A percentile compares a stretch with the other conserved stretches of the same genome.
phyloP scores from a whole-genome alignment of 805 yeast species.

The Yueomyces sinensis region DNA sequence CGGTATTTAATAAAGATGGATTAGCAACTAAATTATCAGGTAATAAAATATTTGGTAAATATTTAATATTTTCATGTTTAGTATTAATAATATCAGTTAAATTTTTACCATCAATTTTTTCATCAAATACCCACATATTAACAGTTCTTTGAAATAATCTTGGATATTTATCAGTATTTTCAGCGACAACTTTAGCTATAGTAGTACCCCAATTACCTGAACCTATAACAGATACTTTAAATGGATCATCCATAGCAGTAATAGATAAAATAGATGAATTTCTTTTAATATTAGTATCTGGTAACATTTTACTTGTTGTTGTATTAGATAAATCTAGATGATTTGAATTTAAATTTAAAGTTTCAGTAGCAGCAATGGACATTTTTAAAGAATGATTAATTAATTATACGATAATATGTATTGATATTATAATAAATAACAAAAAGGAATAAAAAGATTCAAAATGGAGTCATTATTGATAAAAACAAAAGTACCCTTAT shows the following conservation, averaged over 20 bases:
- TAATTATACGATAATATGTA: no score
- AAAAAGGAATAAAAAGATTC: no score
- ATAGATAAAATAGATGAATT: neutral
- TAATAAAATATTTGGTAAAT: slow-evolving; percentile 71
- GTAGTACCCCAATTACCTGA: slow-evolving; percentile 99
- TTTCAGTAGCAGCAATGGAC: no score
- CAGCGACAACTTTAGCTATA: slow-evolving; percentile 88
- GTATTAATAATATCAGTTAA: slow-evolving; percentile 84
- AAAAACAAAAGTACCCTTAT: no score
- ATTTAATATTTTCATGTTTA: slow-evolving; percentile 85
- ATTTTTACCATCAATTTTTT: slow-evolving; percentile 59
- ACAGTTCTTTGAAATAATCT: slow-evolving; percentile 60
- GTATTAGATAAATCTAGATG: no score
- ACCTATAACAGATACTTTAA: slow-evolving; percentile 66
- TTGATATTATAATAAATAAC: no score
- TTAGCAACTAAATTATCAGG: slow-evolving; percentile 82
- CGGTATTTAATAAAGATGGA: slow-evolving; percentile 68
- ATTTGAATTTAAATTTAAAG: no score
- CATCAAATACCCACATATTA: slow-evolving; percentile 96
- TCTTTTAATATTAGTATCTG: neutral
- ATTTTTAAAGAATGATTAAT: no score
- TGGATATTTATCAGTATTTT: slow-evolving; percentile 63
- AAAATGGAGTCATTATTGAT: no score
- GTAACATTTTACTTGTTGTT: neutral
- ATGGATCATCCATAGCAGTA: slow-evolving; percentile 25